Percentiles rank a stretch among this genome's conserved stretches.
phyloP scores from a whole-genome alignment of 1,139 yeast genomes.

The Hyphopichia fennica region DNA sequence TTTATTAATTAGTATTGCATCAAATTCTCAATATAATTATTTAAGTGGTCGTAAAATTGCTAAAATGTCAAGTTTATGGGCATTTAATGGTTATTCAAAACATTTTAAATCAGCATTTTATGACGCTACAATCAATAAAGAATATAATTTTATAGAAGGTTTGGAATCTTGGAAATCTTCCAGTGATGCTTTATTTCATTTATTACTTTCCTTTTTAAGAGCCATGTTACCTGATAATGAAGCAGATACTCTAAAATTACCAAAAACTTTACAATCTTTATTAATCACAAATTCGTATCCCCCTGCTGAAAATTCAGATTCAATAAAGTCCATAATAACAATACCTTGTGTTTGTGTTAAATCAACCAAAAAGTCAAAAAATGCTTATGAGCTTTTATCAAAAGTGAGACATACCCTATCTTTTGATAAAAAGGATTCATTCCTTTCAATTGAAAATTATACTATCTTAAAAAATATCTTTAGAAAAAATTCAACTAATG shows the following conservation, averaged over 20 bases:
- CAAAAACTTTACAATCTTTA: constrained; percentile 62
- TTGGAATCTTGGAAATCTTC: constrained; percentile 76
- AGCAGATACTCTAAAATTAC: constrained; percentile 56
- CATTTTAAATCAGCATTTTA: constrained; percentile 32
- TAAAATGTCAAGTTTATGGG: constrained; percentile 87
- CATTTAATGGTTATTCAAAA: constrained; percentile 49
- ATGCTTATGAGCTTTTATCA: constrained; percentile 42
- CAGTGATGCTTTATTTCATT: constrained; percentile 83
- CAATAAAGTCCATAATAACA: constrained; percentile 39
- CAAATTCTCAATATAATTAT: constrained; percentile 79
- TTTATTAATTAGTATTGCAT: constrained; percentile 71
- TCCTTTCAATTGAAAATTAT: constrained; percentile 76
- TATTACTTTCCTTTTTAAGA: constrained; percentile 72
- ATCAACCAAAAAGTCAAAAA: constrained; percentile 59
- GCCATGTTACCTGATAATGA: constrained; percentile 74
- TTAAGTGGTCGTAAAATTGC: constrained; percentile 79
- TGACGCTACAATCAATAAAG: constrained; percentile 40
- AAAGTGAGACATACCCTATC: constrained; percentile 65
- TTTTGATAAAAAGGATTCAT: constrained; percentile 69
- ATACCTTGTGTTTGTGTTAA: constrained; percentile 64
- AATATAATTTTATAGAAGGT: constrained; percentile 64
- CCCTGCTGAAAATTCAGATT: constrained; percentile 44
- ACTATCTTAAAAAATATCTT: constrained; percentile 73
- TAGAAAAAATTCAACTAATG: constrained; percentile 55
- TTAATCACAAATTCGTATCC: constrained; percentile 67